phyloP scores from a whole-genome alignment of 495 filamentous ascomycete genomes.

The Bryoglossum gracile region DNA sequence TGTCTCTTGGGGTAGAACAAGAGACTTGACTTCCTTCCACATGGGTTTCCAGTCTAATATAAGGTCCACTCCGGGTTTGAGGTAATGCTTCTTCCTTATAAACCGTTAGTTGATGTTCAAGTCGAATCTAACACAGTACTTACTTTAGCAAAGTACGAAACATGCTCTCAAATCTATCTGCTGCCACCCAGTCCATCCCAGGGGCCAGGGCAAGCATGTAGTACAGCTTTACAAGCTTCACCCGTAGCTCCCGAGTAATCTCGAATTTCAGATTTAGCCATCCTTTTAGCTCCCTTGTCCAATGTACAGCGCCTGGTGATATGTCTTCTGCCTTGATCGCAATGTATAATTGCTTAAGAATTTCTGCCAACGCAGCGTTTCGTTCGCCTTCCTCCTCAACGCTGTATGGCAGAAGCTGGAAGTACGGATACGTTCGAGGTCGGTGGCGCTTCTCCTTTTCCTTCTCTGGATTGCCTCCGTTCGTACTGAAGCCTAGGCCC shows the following conservation, averaged over 20 bases:
- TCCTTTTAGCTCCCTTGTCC: slow-evolving; percentile 91
- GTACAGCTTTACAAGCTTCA: slow-evolving; percentile 81
- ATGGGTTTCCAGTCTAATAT: slow-evolving; percentile 85
- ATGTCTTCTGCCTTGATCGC: slow-evolving; percentile 90
- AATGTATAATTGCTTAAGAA: slow-evolving; percentile 87
- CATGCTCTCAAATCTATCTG: slow-evolving; percentile 94
- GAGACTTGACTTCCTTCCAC: slow-evolving; percentile 81
- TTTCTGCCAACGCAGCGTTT: slow-evolving; percentile 68
- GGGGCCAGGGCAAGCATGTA: slow-evolving; percentile 91
- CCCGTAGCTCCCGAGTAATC: slow-evolving; percentile 71
- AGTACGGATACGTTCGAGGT: slow-evolving; percentile 89
- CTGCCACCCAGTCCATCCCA: slow-evolving; percentile 70
- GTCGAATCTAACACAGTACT: slow-evolving; percentile 25
- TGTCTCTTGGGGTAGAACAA: slow-evolving; percentile 79
- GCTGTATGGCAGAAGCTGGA: slow-evolving; percentile 76
- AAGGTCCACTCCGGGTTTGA: slow-evolving; percentile 84
- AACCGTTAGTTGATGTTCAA: slow-evolving; percentile 7
- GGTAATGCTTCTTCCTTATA: slow-evolving; percentile 87
- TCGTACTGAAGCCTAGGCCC: slow-evolving; percentile 18
- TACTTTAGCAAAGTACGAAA: slow-evolving; percentile 90
- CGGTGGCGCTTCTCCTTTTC: slow-evolving; percentile 57
- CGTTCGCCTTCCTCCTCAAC: slow-evolving; percentile 71
- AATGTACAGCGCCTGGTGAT: slow-evolving; percentile 85
- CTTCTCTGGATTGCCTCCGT: slow-evolving; percentile 15
- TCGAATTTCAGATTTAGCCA: slow-evolving; percentile 98